phyloP scores from a whole-genome alignment of 768 basidiomycete species.

The Russula olivacea region DNA sequence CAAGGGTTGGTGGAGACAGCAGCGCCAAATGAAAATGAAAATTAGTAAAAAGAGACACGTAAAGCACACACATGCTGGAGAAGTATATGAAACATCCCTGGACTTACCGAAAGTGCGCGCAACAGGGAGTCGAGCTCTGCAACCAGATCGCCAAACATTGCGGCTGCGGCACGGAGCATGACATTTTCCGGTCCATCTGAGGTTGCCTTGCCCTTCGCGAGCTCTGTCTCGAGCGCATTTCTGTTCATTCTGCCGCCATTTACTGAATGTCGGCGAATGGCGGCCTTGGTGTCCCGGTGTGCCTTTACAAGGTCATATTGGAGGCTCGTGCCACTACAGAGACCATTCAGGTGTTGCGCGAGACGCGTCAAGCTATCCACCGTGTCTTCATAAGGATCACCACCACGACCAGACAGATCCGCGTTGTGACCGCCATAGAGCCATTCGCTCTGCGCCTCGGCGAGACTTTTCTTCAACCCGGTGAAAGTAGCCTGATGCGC shows the following conservation, averaged over 20 bases:
- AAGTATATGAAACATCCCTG: background rate
- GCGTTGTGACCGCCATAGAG: constrained; percentile 33
- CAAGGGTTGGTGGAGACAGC: too few species aligned
- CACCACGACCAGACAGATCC: constrained; percentile 28
- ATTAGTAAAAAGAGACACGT: background rate
- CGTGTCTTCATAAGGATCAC: constrained; percentile 75
- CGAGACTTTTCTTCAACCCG: constrained; percentile 76
- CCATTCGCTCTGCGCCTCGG: constrained; percentile 87
- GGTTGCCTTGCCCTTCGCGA: constrained; percentile 26
- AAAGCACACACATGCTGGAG: background rate
- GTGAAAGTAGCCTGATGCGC: constrained; percentile 88
- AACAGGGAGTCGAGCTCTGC: constrained; percentile 77
- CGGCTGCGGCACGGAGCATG: constrained; percentile 57
- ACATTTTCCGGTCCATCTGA: constrained; percentile 27
- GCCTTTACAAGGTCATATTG: constrained; percentile 79
- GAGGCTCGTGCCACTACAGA: constrained; percentile 75
- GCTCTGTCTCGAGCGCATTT: constrained; percentile 2
- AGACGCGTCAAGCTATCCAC: constrained; percentile 83
- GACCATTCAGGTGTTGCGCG: constrained; percentile 89
- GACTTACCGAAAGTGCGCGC: constrained; percentile 61
- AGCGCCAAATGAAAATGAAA: background rate
- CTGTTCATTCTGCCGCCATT: background rate
- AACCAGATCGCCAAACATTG: constrained; percentile 71
- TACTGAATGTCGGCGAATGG: constrained; percentile 28
- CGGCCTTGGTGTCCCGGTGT: constrained; percentile 40